These are phyloP conservation scores for Asterochloris sp. DNA, from an alignment of 139 green algal genomes.

Conservation along the genomic window DNA sequence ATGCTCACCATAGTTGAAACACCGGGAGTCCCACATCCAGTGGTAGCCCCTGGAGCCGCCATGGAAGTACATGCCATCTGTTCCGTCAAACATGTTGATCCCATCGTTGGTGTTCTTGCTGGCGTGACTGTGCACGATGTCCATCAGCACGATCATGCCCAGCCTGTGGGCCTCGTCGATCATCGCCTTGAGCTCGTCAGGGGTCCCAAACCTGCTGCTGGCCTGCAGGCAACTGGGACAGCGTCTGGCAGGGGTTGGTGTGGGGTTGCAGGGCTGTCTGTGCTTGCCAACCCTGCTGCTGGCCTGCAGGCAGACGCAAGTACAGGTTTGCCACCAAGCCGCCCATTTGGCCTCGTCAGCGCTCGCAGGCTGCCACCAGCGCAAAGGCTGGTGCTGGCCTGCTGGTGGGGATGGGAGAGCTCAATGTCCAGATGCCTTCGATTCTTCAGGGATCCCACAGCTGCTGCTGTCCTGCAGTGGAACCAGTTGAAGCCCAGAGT, in stretches of 20 bases:
- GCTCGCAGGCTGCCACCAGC: slow-evolving; percentile 97
- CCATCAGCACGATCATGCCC: slow-evolving; percentile 84
- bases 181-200: slow-evolving; percentile 96
- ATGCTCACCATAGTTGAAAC: slow-evolving; percentile 95
- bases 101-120: slow-evolving; percentile 90
- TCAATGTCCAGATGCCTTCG: neutral
- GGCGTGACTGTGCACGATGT: slow-evolving; percentile 89
- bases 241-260: neutral
- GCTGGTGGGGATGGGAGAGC: neutral
- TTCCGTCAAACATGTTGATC: slow-evolving; percentile 99
- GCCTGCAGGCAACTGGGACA: slow-evolving; percentile 25
- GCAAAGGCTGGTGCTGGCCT: slow-evolving; percentile 76
- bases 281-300: slow-evolving; percentile 89
- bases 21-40: slow-evolving; percentile 98
- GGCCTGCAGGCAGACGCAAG: slow-evolving; percentile 21
- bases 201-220: slow-evolving; percentile 87
- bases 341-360: slow-evolving; percentile 78
- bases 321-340: slow-evolving; percentile 62
- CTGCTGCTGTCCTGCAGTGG: neutral
- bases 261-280: slow-evolving; percentile 73
- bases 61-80: slow-evolving; percentile 90
- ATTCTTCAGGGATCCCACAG: too few relatives aligned
- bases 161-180: slow-evolving; percentile 87
- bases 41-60: slow-evolving; percentile 82
- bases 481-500: neutral